Conservation (phyloP, 495 filamentous ascomycete species). For the Trichocladium uniseriatum region DNA sequence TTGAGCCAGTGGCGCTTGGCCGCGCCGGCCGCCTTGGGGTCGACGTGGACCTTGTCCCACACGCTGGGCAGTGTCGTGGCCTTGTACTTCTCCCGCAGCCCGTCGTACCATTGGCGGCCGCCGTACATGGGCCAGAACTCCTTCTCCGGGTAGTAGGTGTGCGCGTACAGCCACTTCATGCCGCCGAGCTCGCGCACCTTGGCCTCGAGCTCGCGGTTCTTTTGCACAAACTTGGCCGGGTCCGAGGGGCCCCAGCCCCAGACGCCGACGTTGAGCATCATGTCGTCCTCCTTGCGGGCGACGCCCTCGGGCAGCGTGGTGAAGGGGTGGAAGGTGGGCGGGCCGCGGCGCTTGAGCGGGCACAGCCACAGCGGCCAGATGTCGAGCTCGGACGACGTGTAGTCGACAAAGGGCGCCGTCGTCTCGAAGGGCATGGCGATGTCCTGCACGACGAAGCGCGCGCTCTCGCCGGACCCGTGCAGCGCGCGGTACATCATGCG, state of each 20-base stretch:
- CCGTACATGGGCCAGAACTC: slow-evolving; percentile 52
- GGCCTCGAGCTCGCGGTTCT: slow-evolving; percentile 56
- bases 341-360: slow-evolving; percentile 37
- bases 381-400: slow-evolving; percentile 35
- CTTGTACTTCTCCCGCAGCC: slow-evolving; percentile 41
- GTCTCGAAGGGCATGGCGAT: slow-evolving; percentile 45
- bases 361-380: slow-evolving; percentile 56
- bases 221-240: slow-evolving; percentile 36
- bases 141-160: slow-evolving; percentile 46
- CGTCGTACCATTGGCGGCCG: slow-evolving; percentile 42
- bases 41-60: slow-evolving; percentile 48
- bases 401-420: slow-evolving; percentile 44
- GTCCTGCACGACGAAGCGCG: slow-evolving; percentile 49
- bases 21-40: slow-evolving; percentile 16
- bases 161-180: slow-evolving; percentile 54
- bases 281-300: slow-evolving; percentile 12
- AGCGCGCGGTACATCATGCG: slow-evolving; percentile 54
- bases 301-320: slow-evolving; percentile 23
- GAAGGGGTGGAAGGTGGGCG: slow-evolving; percentile 42
- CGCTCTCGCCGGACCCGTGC: slow-evolving; percentile 46
- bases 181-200: slow-evolving; percentile 58
- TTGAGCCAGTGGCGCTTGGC: slow-evolving; percentile 31
- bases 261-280: slow-evolving; percentile 48
- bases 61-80: slow-evolving; percentile 45
- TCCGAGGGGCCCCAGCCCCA: slow-evolving; percentile 44